Evolutionary conservation across 495 filamentous ascomycete genomes (phyloP).

Genomic region (Penicillium desertorum): DNA sequence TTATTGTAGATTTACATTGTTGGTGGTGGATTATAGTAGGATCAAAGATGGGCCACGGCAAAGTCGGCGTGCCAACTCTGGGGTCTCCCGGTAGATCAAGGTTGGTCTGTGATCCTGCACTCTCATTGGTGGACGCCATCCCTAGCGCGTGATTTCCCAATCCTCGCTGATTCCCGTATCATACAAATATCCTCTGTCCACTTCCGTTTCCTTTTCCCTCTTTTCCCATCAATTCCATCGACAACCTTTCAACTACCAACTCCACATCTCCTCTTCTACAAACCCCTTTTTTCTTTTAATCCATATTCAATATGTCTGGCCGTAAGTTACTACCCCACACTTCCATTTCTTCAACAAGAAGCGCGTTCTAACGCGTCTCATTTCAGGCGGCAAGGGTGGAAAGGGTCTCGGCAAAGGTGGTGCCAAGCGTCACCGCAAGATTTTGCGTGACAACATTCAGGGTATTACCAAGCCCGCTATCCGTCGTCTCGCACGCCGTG

Average conservation of each 20-base stretch:
- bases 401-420: conserved; percentile 99
- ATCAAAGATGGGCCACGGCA: conserved; percentile 27
- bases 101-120: conserved; percentile 30
- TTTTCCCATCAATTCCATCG: conserved; percentile 45
- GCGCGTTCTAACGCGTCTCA: conserved; percentile 44
- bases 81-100: conserved; percentile 37
- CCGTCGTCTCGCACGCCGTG: conserved; percentile 98
- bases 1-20: conserved; percentile 27
- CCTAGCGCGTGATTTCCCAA: conserved; percentile 46
- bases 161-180: conserved; percentile 32
- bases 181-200: conserved; percentile 52
- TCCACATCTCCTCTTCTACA: conserved; percentile 35
- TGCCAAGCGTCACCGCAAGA: conserved; percentile 92
- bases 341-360: conserved; percentile 14
- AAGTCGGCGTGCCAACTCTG: conserved; percentile 26
- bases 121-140: conserved; percentile 44
- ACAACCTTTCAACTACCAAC: conserved; percentile 37
- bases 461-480: conserved; percentile 99
- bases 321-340: conserved; percentile 51
- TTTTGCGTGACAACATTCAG: conserved; percentile 97
- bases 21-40: conserved; percentile 21
- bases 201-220: conserved; percentile 24
- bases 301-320: conserved; percentile 63
- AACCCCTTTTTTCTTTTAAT: conserved; percentile 33
- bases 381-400: conserved; percentile 88